Conservation (phyloP, 2,329 filamentous ascomycete genomes). For the Trichoderma gracile region DNA sequence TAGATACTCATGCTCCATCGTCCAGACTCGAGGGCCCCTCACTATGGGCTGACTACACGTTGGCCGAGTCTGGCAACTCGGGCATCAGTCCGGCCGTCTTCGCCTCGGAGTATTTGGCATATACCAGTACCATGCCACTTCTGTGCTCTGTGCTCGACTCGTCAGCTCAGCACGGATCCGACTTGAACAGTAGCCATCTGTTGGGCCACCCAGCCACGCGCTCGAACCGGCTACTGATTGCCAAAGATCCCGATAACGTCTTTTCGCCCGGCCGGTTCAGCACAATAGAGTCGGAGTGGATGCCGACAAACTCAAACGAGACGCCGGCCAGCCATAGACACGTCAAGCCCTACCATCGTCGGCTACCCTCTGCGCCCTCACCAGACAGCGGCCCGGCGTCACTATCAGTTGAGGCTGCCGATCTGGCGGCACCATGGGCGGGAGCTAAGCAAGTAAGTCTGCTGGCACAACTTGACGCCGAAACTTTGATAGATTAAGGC, state of each 20-base stretch:
- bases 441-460: constrained; percentile 16
- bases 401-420: neutral
- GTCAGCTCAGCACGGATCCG: neutral
- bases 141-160: neutral
- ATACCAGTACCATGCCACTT: neutral
- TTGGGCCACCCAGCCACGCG: neutral
- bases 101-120: neutral
- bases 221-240: neutral
- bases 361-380: neutral
- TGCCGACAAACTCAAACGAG: neutral
- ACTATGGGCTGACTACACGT: constrained; percentile 5
- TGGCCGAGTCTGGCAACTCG: neutral
- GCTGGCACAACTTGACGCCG: neutral
- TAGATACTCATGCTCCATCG: constrained; percentile 17
- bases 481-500: neutral
- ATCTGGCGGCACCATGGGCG: constrained; percentile 3
- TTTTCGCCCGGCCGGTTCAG: neutral
- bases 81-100: neutral
- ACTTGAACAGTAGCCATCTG: neutral
- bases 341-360: neutral
- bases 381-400: neutral
- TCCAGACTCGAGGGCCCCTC: constrained; percentile 18
- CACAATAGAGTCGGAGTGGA: neutral
- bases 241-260: neutral
- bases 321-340: neutral